phyloP scores from a whole-genome alignment of 139 green algal genomes.

The Micractinium sp. region DNA sequence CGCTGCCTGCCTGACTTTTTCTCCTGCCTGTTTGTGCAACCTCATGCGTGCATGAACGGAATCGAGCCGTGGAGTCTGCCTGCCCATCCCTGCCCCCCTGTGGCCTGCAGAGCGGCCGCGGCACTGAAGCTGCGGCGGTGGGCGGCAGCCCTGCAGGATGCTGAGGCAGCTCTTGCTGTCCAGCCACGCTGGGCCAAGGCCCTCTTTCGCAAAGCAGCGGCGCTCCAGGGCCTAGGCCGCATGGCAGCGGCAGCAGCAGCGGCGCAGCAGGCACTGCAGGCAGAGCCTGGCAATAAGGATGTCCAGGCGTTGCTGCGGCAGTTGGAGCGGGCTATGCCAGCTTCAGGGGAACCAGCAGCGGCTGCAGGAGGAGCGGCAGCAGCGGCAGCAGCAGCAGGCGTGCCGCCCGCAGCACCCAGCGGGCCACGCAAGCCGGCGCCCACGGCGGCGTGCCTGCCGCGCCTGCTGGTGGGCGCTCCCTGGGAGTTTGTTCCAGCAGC shows the following conservation, averaged over 20 bases:
- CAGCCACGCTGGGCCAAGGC: constrained; percentile 32
- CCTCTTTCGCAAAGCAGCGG: constrained; percentile 18
- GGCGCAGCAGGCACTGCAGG: background rate
- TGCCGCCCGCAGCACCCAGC: background rate
- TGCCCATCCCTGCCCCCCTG: background rate
- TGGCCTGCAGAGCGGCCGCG: constrained; percentile 19
- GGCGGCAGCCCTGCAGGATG: constrained; percentile 7
- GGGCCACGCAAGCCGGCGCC: background rate
- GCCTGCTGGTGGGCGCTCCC: background rate
- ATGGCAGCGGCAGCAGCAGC: background rate
- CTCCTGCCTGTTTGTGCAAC: background rate
- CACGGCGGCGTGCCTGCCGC: constrained; percentile 32
- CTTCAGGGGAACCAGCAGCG: background rate
- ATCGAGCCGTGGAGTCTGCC: too few species aligned
- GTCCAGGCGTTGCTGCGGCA: background rate
- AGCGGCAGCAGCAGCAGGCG: background rate
- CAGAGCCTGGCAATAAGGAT: background rate
- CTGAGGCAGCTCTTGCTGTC: background rate
- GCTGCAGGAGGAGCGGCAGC: background rate
- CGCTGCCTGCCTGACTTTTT: background rate
- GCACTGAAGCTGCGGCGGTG: constrained; percentile 9
- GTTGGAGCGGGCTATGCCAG: background rate
- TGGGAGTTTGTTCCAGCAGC: constrained; percentile 26
- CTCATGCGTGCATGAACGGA: too few species aligned
- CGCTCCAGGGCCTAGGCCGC: constrained; percentile 11